These are phyloP conservation scores for Balakata baccata DNA, from an alignment of 345 rosid species.

Conservation along the genomic window DNA sequence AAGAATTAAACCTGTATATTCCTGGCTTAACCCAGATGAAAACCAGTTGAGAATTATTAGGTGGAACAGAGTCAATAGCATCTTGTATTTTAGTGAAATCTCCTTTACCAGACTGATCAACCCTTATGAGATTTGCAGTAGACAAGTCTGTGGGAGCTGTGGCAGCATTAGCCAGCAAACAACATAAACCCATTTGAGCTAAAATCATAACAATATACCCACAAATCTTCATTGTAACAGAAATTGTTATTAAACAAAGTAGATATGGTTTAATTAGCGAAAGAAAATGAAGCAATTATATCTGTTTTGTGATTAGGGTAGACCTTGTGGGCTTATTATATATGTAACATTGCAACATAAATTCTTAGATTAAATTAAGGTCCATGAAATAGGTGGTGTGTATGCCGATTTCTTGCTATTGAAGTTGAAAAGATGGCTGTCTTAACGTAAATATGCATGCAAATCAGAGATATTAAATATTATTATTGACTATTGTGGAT, in stretches of 20 bases:
- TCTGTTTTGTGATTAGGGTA: slow-evolving; percentile 14
- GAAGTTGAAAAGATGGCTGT: slow-evolving; percentile 28
- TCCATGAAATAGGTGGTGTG: slow-evolving; percentile 25
- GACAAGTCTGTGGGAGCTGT: slow-evolving; percentile 29
- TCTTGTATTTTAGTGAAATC: slow-evolving; percentile 61
- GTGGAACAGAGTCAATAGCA: slow-evolving; percentile 61
- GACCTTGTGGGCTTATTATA: not conserved
- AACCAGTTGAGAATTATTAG: slow-evolving; percentile 40
- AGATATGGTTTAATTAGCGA: slow-evolving; percentile 22
- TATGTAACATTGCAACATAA: not conserved
- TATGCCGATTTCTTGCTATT: slow-evolving; percentile 39
- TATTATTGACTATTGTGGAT: too few relatives aligned
- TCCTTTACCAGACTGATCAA: slow-evolving; percentile 72
- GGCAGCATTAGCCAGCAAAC: slow-evolving; percentile 13
- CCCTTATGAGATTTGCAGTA: slow-evolving; percentile 45
- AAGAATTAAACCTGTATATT: slow-evolving; percentile 45
- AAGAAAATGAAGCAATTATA: slow-evolving; percentile 23
- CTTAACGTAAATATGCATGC: slow-evolving; percentile 5
- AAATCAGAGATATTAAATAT: not conserved
- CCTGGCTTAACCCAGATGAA: slow-evolving; percentile 70
- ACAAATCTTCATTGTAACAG: slow-evolving; percentile 24
- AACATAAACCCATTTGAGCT: slow-evolving; percentile 5
- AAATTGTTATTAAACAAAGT: not conserved
- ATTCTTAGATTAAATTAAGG: slow-evolving; percentile 9
- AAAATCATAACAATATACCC: slow-evolving; percentile 16